Evolutionary conservation across 2,329 filamentous ascomycete genomes (phyloP), one percentile per base, ranked within the genome.

Genomic region (Fusarium oligoseptatum): DNA sequence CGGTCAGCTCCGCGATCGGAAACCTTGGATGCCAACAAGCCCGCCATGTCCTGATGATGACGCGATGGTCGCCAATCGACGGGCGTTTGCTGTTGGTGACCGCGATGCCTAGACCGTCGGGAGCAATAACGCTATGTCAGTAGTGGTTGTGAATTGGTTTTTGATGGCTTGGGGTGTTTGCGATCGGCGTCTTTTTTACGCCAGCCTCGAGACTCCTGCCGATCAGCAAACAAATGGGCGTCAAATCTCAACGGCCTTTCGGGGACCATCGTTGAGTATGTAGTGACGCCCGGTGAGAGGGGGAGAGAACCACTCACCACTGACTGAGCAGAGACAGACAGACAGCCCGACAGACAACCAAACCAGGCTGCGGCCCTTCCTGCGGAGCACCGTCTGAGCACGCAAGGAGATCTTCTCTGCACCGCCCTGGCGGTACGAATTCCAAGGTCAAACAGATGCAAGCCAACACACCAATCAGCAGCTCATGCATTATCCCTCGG

Each of bases 1-100:
- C 63, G 58, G 58, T 66, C 65, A 71, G 60, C 64, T 76, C 73
- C 70, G 67, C 24, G 32, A 75, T 74, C 73, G 70, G 73, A 55
- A 45, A 64, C 45, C 34, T 45, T 34, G n/a, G 45, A 36, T 52
- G 34, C 29, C 29, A 60, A 41, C 62, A 20, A 34, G 43, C 36
- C 48, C 32, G 60, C 45, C 43, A 67, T 68, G 68, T 64, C 68
- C 60, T 67, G 68, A 64, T 67, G 65, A 68, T 68, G 65, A 67
- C 68, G 68, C 65, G 68, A 70, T 68, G 57, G 64, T 39, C 34
- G 39, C 24, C 64, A 52, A 52, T 29, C 34, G 60, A 10, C 29
- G 45, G 48, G 32, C 45, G 43, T 37, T 48, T 52, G 60, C 32
- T 52, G 60, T 29, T 62, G n/a, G 43, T 22, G 22, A 52, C 15